Percentiles rank a stretch among this genome's conserved stretches.
Conservation (phyloP, 139 green algal species). For the Coelastrella sp. region DNA sequence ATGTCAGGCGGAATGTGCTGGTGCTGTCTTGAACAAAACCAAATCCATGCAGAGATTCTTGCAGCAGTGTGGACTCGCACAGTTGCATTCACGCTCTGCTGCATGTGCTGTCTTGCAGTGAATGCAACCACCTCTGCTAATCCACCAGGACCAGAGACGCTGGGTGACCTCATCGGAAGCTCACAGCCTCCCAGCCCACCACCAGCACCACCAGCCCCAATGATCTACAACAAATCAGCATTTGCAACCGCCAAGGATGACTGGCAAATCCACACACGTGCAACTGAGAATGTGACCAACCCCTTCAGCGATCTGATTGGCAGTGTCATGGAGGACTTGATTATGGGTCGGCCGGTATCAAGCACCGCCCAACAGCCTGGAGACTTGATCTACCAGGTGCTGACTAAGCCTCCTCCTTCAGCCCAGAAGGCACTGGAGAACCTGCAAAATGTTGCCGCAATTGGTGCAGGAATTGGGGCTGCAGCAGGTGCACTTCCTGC, state of each 20-base stretch:
- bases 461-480: neutral
- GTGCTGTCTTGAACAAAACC: no score
- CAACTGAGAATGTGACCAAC: neutral
- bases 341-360: constrained; percentile 22
- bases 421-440: neutral
- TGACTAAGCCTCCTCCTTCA: constrained; percentile 9
- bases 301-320: constrained; percentile 32
- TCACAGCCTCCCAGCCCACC: neutral
- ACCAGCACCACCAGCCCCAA: constrained; percentile 8
- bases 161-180: neutral
- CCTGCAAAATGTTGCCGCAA: neutral
- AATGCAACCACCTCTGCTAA: neutral
- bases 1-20: no score
- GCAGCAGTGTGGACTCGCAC: neutral
- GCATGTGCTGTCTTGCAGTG: neutral
- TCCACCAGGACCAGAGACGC: neutral
- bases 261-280: constrained; percentile 12
- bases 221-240: neutral
- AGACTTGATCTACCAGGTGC: constrained; percentile 32
- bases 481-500: neutral
- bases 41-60: neutral
- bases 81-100: no score
- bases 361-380: neutral
- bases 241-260: constrained; percentile 1
- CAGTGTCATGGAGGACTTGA: constrained; percentile 7